Base-by-base conservation (phyloP, 306 rosid genomes). In the Cyclanthera cordifolia region DNA sequence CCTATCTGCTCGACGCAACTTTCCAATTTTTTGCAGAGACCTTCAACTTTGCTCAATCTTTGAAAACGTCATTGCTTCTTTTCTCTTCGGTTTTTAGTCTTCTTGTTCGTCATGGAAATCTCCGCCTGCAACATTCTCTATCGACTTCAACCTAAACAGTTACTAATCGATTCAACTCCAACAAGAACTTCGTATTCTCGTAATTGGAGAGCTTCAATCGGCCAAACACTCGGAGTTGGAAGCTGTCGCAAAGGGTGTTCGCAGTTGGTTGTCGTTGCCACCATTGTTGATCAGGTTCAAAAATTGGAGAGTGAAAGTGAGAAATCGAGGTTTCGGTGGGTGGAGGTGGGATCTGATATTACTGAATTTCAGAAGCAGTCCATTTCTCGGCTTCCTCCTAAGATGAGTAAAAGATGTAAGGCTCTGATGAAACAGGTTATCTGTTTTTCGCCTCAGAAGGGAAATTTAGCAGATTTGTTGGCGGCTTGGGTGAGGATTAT, bases 371-470 rank as follows among this genome's bases (percentile, higher is more conserved):
- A 89, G 70, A 73, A 79, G 25, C 52, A 79, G 53, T 84, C 86
- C 61, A 84, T 89, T 72, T 80, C 83, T 43, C 75, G 78, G 69
- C 89, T 92, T 50, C 86, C 95, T 24, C 78, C 82, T 1, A 77
- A 67, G 70, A 87, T 92, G 93, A 70, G 59, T 28, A 86, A 85
- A 25, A 91, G 95, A 65, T 82, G 95, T 61, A 85, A 74, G 81
- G 93, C 96, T 25, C 15, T 92, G 34, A 80, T 84, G 95, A 87
- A 82, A 78, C 98, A 89, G 83, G 79, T 89, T 45, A 85, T 92
- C 70, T 92, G 98, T 82, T 89, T 77, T 66, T 80, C 90, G 21
- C 70, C 75, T 11, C 75, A 80, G 2, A 84, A 82, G 64, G 90
- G 85, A 1, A 43, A 32, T 46, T 48, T 87, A 54, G 73, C 54